Evolutionary conservation across 352 stramenopile genomes (phyloP).

Genomic region (Lagenidium giganteum): DNA sequence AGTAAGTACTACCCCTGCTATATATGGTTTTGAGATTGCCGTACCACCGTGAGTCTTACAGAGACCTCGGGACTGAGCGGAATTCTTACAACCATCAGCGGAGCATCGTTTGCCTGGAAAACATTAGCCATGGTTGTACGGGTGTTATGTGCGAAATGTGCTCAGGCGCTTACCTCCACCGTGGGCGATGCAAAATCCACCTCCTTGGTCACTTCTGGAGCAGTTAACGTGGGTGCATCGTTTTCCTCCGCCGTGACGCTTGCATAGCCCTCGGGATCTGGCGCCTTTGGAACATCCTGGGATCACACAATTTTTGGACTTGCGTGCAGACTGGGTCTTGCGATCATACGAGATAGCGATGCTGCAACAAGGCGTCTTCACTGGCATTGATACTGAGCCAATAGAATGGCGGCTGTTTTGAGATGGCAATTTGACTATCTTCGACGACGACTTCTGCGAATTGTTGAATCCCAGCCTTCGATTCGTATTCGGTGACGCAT

Average conservation of each 20-base stretch:
- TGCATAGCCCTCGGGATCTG: constrained; percentile 77
- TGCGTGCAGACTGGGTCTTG: constrained; percentile 47
- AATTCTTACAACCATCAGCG: constrained; percentile 64
- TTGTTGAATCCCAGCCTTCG: no score
- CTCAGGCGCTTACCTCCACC: constrained; percentile 38
- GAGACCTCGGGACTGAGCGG: constrained; percentile 69
- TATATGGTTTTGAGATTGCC: neutral
- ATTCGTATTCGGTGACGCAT: no score
- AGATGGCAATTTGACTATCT: no score
- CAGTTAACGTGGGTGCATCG: constrained; percentile 55
- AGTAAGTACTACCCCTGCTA: neutral
- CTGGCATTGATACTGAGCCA: no score
- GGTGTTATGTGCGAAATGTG: no score
- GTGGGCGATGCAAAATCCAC: constrained; percentile 77
- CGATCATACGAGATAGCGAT: no score
- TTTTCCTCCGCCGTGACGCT: constrained; percentile 81
- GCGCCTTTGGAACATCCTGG: constrained; percentile 67
- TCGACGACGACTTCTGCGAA: no score
- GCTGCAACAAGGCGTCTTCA: no score
- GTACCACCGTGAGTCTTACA: constrained; percentile 87
- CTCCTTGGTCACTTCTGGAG: constrained; percentile 76
- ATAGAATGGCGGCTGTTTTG: no score
- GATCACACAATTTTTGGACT: constrained; percentile 68
- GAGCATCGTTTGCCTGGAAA: constrained; percentile 58
- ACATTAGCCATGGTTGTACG: neutral